These are phyloP conservation scores for Blastocystis hominis DNA, from an alignment of 352 stramenopile species.

Conservation along the genomic window DNA sequence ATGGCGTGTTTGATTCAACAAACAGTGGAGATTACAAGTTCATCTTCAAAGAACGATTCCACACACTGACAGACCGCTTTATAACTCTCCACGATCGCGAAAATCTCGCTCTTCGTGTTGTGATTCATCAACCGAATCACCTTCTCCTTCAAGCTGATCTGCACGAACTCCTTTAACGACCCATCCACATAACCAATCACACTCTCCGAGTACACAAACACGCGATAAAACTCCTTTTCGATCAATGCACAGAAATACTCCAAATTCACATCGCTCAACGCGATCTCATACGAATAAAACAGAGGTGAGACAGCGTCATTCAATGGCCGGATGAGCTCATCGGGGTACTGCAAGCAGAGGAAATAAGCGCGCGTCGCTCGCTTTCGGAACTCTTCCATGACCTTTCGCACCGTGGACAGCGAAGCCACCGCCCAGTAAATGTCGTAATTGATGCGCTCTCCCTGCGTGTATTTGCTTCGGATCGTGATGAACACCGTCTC, in stretches of 20 bases:
- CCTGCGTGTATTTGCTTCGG: not conserved
- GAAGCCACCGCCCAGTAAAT: slow-evolving; percentile 43
- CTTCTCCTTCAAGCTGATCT: not conserved
- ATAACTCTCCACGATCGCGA: not conserved
- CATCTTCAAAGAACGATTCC: not conserved
- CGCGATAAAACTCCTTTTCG: not conserved
- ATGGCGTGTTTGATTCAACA: not conserved
- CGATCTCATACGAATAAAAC: not conserved
- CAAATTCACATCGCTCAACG: not conserved
- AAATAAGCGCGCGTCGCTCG: not conserved
- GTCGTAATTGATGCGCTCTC: not conserved
- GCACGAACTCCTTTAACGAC: slow-evolving; percentile 8
- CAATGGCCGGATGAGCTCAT: not conserved
- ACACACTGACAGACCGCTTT: not conserved
- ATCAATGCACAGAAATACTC: not conserved
- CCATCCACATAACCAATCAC: not conserved
- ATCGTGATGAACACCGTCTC: not conserved
- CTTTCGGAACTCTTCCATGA: slow-evolving; percentile 1
- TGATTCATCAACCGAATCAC: not conserved
- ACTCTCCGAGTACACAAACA: not conserved
- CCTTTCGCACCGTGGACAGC: not conserved
- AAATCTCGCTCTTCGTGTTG: not conserved
- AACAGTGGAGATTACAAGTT: not conserved
- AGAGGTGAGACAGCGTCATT: not conserved
- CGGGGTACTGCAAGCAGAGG: not conserved